phyloP scores from a whole-genome alignment of 116 monocot species.

The Phalaenopsis hybrid region DNA sequence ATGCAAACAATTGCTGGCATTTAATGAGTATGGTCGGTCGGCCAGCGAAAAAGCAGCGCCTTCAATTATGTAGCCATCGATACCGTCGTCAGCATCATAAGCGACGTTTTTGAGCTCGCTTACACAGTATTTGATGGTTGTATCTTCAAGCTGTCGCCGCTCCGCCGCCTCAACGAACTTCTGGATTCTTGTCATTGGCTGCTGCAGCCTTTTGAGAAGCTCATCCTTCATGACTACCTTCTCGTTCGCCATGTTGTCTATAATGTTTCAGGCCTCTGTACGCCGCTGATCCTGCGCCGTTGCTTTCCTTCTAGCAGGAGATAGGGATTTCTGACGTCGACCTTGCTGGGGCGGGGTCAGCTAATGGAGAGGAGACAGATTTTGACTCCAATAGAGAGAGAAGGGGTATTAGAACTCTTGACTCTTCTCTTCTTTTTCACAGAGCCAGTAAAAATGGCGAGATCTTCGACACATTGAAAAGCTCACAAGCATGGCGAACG shows the following conservation, averaged over 20 bases:
- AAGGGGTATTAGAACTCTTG: too few relatives aligned
- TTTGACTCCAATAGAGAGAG: too few relatives aligned
- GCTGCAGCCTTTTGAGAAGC: slow-evolving; percentile 7
- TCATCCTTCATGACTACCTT: slow-evolving; percentile 10
- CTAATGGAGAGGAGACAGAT: too few relatives aligned
- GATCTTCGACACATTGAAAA: too few relatives aligned
- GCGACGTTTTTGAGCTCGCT: slow-evolving; percentile 6
- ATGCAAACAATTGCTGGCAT: too few relatives aligned
- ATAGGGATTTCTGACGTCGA: too few relatives aligned
- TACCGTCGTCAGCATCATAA: slow-evolving; percentile 10
- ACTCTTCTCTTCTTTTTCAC: too few relatives aligned
- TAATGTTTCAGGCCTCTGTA: too few relatives aligned
- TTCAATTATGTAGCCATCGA: slow-evolving; percentile 6
- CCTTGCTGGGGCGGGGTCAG: too few relatives aligned
- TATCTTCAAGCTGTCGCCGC: not conserved
- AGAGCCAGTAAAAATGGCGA: too few relatives aligned
- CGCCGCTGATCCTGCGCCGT: too few relatives aligned
- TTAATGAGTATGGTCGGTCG: not conserved
- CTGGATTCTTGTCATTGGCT: not conserved
- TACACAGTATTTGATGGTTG: not conserved
- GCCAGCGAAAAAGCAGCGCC: not conserved
- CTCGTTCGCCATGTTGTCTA: not conserved
- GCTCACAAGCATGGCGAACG: not conserved
- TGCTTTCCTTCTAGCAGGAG: too few relatives aligned
- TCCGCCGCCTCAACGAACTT: not conserved